Percentiles rank a stretch among this genome's conserved stretches.
Evolutionary conservation across 495 filamentous ascomycete species (phyloP).

Genomic region (Aspergillus kassunensis): DNA sequence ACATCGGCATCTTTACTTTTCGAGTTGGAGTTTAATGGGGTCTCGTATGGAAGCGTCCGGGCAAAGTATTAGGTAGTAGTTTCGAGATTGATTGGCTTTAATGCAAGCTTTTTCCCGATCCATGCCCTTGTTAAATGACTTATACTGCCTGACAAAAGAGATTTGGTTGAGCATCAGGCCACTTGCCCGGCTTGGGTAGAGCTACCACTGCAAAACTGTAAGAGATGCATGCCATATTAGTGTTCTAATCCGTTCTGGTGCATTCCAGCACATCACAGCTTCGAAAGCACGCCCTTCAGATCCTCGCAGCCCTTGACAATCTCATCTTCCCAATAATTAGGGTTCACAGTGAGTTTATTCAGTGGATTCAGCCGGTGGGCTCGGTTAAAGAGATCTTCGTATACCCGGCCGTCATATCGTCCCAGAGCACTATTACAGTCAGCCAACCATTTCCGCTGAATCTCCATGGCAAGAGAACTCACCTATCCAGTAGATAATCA

Average conservation of each 20-base stretch:
- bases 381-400: conserved; percentile 45
- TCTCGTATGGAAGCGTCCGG: conserved; percentile 21
- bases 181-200: too few species aligned
- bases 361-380: conserved; percentile 46
- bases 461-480: neutral
- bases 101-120: too few species aligned
- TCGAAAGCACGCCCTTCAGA: conserved; percentile 21
- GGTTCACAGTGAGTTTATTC: conserved; percentile 44
- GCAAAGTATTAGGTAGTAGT: conserved; percentile 6
- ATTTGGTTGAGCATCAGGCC: too few species aligned
- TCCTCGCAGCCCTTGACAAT: conserved; percentile 38
- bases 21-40: conserved; percentile 26
- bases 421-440: conserved; percentile 35
- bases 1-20: conserved; percentile 25
- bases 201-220: too few species aligned
- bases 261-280: too few species aligned
- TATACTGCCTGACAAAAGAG: too few species aligned
- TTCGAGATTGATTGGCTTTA: too few species aligned
- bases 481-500: conserved; percentile 46
- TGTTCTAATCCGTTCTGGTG: too few species aligned
- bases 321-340: conserved; percentile 47
- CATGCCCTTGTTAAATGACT: too few species aligned
- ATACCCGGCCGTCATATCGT: conserved; percentile 44
- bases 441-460: neutral
- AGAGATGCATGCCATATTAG: too few species aligned